Percentiles rank a stretch among this genome's conserved stretches.
Conservation (phyloP, 345 rosid genomes). For the Crucihimalaya himalaica region DNA sequence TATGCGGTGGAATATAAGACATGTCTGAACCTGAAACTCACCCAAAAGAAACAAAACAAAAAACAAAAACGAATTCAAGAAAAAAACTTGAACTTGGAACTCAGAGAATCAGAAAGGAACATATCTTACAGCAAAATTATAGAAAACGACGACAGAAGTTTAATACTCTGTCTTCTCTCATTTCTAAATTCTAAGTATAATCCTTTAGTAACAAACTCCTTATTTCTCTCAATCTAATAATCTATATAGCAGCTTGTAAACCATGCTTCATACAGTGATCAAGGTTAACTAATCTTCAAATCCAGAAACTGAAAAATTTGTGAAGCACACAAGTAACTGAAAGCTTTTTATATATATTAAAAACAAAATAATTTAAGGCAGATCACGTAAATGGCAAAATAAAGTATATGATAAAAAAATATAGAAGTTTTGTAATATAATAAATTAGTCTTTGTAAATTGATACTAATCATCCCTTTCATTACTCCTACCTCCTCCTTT, state of each 20-base stretch:
- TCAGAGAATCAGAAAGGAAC: background rate
- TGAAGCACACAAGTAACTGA: background rate
- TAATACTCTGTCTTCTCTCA: background rate
- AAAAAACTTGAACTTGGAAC: background rate
- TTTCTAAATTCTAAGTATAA: background rate
- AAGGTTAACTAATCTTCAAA: background rate
- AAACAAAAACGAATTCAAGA: background rate
- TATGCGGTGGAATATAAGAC: constrained; percentile 61
- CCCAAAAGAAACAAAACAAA: too few species aligned
- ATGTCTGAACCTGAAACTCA: too few species aligned
- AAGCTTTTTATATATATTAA: background rate
- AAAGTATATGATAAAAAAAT: background rate
- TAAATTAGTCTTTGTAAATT: background rate
- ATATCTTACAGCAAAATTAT: too few species aligned
- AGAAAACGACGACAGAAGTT: too few species aligned
- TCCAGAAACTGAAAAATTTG: background rate
- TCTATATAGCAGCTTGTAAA: background rate
- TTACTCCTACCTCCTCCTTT: background rate
- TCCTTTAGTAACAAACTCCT: background rate
- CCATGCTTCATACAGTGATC: background rate
- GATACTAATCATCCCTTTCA: background rate
- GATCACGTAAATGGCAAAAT: background rate
- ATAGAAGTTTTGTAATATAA: background rate
- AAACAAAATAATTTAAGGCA: background rate
- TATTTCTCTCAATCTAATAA: background rate